phyloP scores from a whole-genome alignment of 2,329 filamentous ascomycete genomes.

The Bimuria novae-zelandiae region DNA sequence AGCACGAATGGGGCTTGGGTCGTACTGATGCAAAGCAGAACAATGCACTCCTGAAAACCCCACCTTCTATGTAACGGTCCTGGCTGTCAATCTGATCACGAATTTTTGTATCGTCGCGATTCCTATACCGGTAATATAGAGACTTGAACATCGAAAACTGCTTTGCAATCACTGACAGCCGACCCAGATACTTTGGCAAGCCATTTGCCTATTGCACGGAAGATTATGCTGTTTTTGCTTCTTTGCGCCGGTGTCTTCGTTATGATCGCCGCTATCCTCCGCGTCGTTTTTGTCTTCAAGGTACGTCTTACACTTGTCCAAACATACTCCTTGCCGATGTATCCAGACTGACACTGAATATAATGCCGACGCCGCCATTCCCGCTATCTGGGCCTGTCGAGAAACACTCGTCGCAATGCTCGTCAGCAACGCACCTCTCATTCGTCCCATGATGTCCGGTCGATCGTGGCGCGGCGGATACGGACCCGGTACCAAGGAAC shows the following conservation, averaged over 20 bases:
- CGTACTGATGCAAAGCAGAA: not conserved
- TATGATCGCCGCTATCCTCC: conserved; percentile 37
- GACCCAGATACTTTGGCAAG: not conserved
- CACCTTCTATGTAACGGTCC: conserved; percentile 38
- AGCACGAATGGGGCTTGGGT: not conserved
- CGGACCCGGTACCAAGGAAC: not conserved
- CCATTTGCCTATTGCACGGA: conserved; percentile 33
- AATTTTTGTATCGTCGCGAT: conserved; percentile 45
- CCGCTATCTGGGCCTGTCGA: conserved; percentile 47
- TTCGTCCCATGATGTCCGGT: conserved; percentile 30
- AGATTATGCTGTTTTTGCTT: conserved; percentile 37
- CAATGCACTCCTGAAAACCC: conserved; percentile 42
- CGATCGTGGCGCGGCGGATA: conserved; percentile 16
- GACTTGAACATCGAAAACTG: conserved; percentile 15
- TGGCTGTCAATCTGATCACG: conserved; percentile 42
- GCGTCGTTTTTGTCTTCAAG: conserved; percentile 34
- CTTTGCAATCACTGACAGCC: too few relatives aligned
- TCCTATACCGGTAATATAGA: conserved; percentile 41
- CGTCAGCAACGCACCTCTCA: conserved; percentile 46
- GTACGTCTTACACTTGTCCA: conserved; percentile 21
- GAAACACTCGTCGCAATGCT: conserved; percentile 48
- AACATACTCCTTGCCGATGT: not conserved
- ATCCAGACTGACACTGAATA: conserved; percentile 9
- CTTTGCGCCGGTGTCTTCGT: conserved; percentile 43
- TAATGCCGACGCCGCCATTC: conserved; percentile 12